Evolutionary conservation across 176 grass and related monocot species (phyloP), one percentile per base, ranked within the genome.

Genomic region (Tuctoria greenei): DNA sequence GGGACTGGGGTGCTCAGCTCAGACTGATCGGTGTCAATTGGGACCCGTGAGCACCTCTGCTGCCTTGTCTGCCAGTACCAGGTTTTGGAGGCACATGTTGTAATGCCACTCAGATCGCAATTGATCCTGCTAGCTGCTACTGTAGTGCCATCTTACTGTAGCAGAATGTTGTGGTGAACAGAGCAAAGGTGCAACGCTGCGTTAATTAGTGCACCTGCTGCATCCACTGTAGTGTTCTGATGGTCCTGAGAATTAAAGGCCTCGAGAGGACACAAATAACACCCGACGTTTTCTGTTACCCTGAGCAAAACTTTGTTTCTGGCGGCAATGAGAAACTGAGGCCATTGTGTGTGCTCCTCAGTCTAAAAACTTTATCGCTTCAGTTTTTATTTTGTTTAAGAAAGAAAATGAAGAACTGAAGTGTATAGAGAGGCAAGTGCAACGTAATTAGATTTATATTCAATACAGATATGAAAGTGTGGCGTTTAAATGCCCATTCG

Each of bases 21-120:
- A 74, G 61, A 21, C 20, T 83, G 74, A 78, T 79, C 54, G 55
- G 46, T 81, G 84, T 71, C 72, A 59, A 71, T 82, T 81, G 66
- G 66, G 67, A 68, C 83, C 58, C 69, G 72, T 76, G 72, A 87
- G 79, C 73, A 74, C 73, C 80, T 69, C 86, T 87, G 85, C 65
- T 68, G 69, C 47, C 21, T 41, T 88, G 54, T 39, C 85, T 78
- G 65, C 70, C 69, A 88, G 70, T 79, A 75, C 69, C 76, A 79
- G 69, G 86, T 83, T 73, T 83, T 79, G 86, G 75, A 79, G 54
- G 69, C 67, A 83, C 74, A 79, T 68, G 85, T 25, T 87, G 21
- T 78, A 78, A 73, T 74, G 61, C 50, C 20, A 73, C 50, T 52
- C 79, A 82, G 79, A 61, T 67, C 61, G 67, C 79, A 78, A 73